Percentiles rank a stretch among this genome's conserved stretches.
These are phyloP conservation scores for Carallia pectinifolia DNA, from an alignment of 345 rosid genomes.

Conservation along the genomic window DNA sequence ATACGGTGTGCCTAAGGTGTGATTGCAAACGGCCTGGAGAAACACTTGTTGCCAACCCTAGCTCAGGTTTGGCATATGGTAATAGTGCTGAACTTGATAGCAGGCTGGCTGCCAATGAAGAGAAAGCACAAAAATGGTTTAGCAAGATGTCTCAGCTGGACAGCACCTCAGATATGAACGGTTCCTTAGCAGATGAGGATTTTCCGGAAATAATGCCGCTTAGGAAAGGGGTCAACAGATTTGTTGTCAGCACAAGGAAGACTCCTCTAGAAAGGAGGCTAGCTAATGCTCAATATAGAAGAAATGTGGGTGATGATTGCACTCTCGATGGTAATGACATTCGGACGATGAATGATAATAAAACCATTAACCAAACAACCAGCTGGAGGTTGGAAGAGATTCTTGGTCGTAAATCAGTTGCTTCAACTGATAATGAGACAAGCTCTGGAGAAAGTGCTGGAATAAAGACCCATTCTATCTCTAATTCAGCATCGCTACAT, in stretches of 20 bases:
- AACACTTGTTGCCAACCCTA: slow-evolving; percentile 27
- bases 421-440: slow-evolving; percentile 7
- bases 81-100: slow-evolving; percentile 43
- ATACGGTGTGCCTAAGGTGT: slow-evolving; percentile 84
- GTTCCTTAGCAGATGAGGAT: slow-evolving; percentile 27
- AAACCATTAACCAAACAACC: slow-evolving; percentile 18
- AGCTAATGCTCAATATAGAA: slow-evolving; percentile 41
- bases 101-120: slow-evolving; percentile 69
- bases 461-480: slow-evolving; percentile 8
- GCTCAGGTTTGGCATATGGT: slow-evolving; percentile 31
- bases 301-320: slow-evolving; percentile 30
- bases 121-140: slow-evolving; percentile 78
- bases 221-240: slow-evolving; percentile 36
- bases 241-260: slow-evolving; percentile 36
- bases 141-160: slow-evolving; percentile 67
- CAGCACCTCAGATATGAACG: slow-evolving; percentile 43
- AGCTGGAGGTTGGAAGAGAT: slow-evolving; percentile 41
- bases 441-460: slow-evolving; percentile 11
- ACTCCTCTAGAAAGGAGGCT: slow-evolving; percentile 32
- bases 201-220: slow-evolving; percentile 38
- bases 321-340: slow-evolving; percentile 9
- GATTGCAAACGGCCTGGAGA: slow-evolving; percentile 78
- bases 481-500: slow-evolving; percentile 27
- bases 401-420: slow-evolving; percentile 38
- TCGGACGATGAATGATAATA: slow-evolving; percentile 20